Conservation (phyloP, 192 early-diverging fungal species). For the Backusella parvicylindrica region DNA sequence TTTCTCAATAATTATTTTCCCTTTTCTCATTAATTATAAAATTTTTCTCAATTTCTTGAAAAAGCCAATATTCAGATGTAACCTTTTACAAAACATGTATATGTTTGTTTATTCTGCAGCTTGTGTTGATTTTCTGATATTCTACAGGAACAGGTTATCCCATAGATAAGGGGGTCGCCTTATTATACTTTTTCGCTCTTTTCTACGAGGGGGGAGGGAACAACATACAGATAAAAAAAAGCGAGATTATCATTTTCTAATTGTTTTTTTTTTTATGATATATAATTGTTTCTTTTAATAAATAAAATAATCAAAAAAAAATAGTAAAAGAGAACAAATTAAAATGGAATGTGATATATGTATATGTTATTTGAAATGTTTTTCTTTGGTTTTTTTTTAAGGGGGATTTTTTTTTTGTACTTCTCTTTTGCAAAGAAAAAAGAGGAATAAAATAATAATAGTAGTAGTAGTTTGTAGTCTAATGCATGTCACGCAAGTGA, state of each 20-base stretch:
- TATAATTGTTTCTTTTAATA: not conserved
- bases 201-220: not conserved
- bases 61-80: not conserved
- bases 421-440: not conserved
- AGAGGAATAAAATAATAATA: not conserved
- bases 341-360: not conserved
- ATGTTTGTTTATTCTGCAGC: not conserved
- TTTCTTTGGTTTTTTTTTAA: not conserved
- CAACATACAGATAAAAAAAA: not conserved
- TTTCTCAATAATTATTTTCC: no score
- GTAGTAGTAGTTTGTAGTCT: not conserved
- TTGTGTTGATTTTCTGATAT: not conserved
- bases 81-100: not conserved
- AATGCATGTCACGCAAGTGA: constrained; percentile 17
- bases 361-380: not conserved
- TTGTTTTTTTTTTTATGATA: not conserved
- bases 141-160: not conserved
- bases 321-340: not conserved
- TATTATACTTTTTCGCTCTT: not conserved
- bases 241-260: not conserved
- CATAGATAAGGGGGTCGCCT: not conserved
- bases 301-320: not conserved
- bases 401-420: not conserved
- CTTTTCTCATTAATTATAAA: no score
- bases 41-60: no score